These are phyloP conservation scores for Gremmenia infestans DNA, from an alignment of 2,329 filamentous ascomycete species.

Conservation along the genomic window DNA sequence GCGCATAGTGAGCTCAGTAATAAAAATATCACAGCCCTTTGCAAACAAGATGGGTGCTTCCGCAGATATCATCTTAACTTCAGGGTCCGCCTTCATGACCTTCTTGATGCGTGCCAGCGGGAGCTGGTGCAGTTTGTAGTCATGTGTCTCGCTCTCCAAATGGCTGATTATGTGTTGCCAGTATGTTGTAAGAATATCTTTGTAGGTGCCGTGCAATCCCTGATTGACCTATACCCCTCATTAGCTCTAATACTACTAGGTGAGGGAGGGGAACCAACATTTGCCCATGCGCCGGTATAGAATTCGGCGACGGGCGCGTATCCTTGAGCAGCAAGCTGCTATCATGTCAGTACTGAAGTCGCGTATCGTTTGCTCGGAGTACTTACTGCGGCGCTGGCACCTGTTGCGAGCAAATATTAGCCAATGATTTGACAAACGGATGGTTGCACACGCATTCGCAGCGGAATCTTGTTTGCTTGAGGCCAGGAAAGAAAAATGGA, in stretches of 20 bases:
- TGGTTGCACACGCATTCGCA: background rate
- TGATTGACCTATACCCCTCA: constrained; percentile 71
- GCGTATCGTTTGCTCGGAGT: constrained; percentile 1
- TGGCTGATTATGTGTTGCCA: constrained; percentile 98
- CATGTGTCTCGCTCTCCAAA: constrained; percentile 89
- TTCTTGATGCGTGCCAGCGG: constrained; percentile 99
- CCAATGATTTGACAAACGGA: constrained; percentile 9
- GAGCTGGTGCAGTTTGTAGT: constrained; percentile 97
- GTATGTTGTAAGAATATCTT: constrained; percentile 96
- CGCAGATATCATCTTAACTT: constrained; percentile 99
- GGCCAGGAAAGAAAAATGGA: background rate
- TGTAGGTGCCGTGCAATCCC: constrained; percentile 85
- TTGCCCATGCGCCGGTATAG: constrained; percentile 92
- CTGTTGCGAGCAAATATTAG: constrained; percentile 37
- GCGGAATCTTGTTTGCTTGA: constrained; percentile 9
- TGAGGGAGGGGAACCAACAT: constrained; percentile 53
- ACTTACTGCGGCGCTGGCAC: constrained; percentile 64
- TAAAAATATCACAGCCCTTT: constrained; percentile 98
- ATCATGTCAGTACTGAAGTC: constrained; percentile 22
- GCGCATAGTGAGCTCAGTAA: constrained; percentile 97
- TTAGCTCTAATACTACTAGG: constrained; percentile 23
- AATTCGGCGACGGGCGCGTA: constrained; percentile 85
- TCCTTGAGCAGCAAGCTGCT: constrained; percentile 76
- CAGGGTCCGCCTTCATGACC: constrained; percentile 98
- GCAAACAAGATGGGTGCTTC: constrained; percentile 97